Percentiles rank a stretch among this genome's conserved stretches.
Evolutionary conservation across 306 rosid genomes (phyloP).

Genomic region (Hylodesmum podocarpum): DNA sequence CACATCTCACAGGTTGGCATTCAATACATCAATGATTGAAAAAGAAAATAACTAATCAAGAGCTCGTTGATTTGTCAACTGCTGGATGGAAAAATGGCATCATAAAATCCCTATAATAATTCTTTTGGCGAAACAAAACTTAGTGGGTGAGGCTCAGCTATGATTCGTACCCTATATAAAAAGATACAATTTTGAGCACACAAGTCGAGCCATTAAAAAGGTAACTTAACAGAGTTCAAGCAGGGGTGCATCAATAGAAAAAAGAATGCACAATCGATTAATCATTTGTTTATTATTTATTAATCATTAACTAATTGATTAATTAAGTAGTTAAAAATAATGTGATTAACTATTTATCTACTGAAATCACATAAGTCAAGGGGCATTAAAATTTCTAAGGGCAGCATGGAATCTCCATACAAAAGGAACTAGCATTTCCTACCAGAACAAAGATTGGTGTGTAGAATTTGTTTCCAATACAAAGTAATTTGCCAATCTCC

Average conservation of each 20-base stretch:
- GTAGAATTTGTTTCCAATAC: background rate
- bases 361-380: background rate
- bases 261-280: background rate
- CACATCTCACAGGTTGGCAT: constrained; percentile 9
- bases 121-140: constrained; percentile 35
- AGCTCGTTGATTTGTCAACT: constrained; percentile 27
- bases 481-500: background rate
- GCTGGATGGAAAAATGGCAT: background rate
- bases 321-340: background rate
- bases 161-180: constrained; percentile 13
- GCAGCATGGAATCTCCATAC: background rate
- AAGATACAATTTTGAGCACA: background rate
- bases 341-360: background rate
- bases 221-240: background rate
- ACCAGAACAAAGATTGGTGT: background rate
- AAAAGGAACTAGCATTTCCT: background rate
- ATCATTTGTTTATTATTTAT: background rate
- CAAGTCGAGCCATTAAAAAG: background rate
- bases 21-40: background rate
- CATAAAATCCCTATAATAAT: background rate
- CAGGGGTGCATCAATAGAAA: background rate
- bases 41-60: background rate
- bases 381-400: background rate
- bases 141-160: constrained; percentile 42
- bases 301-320: background rate